Base-by-base conservation (phyloP, 2,329 filamentous ascomycete species). In the Sphaerulina musiva region DNA sequence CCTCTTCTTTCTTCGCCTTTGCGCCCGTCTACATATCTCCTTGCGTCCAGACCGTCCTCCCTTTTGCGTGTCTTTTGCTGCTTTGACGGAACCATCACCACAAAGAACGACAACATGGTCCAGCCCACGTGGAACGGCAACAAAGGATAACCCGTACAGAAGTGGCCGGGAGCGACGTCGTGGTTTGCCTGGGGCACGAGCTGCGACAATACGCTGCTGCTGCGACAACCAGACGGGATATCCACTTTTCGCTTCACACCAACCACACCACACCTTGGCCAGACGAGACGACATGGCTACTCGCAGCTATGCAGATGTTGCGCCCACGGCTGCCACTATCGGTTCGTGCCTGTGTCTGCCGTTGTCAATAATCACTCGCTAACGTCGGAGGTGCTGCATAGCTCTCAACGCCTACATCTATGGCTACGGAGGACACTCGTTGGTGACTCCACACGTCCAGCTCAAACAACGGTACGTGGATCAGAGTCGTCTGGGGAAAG, bases 351-450 rank as follows among this genome's bases (percentile, higher is more conserved):
- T 6, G 12, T 6, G 8, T 44, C 5, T 44, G 17, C 17, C 20
- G 20, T 44, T 5, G 40, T n/a, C 8, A 12, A 4, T 17, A n/a
- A 41, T 2, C 20, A 36, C 9, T 9, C 26, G 20, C 41, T 44
- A 29, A 44, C 7, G 17, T 6, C 3, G 10, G 4, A 4, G 23
- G 8, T 44, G 20, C 7, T 29, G 23, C 20, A 14, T 70, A 52
- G 74, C 76, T 20, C 62, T 78, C 51, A 78, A 78, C 63, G 75
- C 75, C 9, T 70, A 74, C 61, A 76, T 78, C 52, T 78, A 73
- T 63, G 76, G 75, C 29, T 78, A 75, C 58, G 75, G 72, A 7
- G 75, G 75, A 9, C 74, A 77, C 60, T 76, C 74, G 20, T 66
- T 77, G 12, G 74, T 78, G 47, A 77, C 75, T 26, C 75, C 76